phyloP scores from a whole-genome alignment of 1,284 basidiomycete species.

The Ganoderma sinense region DNA sequence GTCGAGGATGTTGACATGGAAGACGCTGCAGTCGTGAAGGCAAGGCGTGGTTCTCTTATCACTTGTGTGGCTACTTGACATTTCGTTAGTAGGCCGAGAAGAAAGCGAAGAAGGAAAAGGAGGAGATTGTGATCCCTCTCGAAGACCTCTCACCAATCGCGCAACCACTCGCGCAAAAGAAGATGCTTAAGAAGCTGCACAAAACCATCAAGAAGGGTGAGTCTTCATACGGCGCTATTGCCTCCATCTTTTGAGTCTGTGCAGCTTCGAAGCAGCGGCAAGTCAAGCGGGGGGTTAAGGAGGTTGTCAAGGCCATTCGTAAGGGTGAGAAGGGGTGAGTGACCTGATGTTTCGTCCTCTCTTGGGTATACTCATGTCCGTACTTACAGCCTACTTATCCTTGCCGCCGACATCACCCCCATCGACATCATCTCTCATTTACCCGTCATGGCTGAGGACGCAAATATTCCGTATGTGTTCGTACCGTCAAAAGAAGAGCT shows the following conservation, averaged over 20 bases:
- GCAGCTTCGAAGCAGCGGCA: constrained; percentile 90
- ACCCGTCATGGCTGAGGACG: constrained; percentile 94
- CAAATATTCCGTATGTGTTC: constrained; percentile 92
- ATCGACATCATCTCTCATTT: constrained; percentile 99
- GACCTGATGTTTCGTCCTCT: constrained; percentile 2
- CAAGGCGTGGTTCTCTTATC: constrained; percentile 33
- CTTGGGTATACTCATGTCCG: constrained; percentile 12
- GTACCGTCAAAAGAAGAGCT: constrained; percentile 93
- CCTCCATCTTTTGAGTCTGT: background rate
- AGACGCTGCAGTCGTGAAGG: constrained; percentile 53
- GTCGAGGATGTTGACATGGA: constrained; percentile 62
- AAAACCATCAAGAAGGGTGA: constrained; percentile 92
- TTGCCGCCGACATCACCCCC: constrained; percentile 97
- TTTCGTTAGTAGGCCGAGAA: constrained; percentile 52
- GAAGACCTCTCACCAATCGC: constrained; percentile 92
- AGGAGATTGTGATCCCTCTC: constrained; percentile 72
- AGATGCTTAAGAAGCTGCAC: constrained; percentile 91
- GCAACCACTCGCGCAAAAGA: constrained; percentile 89
- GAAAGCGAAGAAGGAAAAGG: constrained; percentile 60
- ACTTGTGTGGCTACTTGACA: background rate
- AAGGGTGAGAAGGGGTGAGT: constrained; percentile 94
- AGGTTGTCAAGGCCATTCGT: constrained; percentile 94
- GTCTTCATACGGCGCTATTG: constrained; percentile 26
- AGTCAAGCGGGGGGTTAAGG: constrained; percentile 95
- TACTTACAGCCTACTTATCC: constrained; percentile 76